Base-by-base conservation (phyloP, 805 yeast genomes). In the Wickerhamiella sorbophila region DNA sequence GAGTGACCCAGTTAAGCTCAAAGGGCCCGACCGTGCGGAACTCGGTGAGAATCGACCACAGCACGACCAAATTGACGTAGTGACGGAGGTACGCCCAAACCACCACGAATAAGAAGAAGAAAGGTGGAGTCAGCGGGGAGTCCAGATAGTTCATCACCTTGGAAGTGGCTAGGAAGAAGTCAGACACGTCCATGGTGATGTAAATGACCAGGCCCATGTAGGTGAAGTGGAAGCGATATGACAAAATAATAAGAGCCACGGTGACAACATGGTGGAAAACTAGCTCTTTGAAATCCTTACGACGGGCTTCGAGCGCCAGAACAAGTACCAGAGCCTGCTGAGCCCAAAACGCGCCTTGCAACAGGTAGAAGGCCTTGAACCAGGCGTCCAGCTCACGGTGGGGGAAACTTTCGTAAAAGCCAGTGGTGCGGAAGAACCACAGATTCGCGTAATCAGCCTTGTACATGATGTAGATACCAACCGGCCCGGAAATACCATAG, bases 331-430 rank as follows among this genome's bases (percentile, higher is more conserved):
- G 76, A 1, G 93, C 78, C 64, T 91, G 98, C 65, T 91, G 99
- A 18, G 86, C 77, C 99, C 99, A 91, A 62, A 85, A 91, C 4
- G 96, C 81, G 4, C 97, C 96, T 65, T 91, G 97, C 33, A 82
- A 76, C 47, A 91, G 66, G 59, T 91, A 91, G 58, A 80, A 91
- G 12, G 75, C 60, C 64, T 91, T 91, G 66, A 81, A 80, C 43
- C 69, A 65, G 46, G 65, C 70, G 43, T 72, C 79, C 55, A 81
- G 82, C 27, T 79, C 69, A 46, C 72, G 67, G 63, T 91, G 97
- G 5, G 99, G 98, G 59, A 79, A 88, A 20, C 72, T 65, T 45
- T 59, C 70, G 61, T 85, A 91, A 67, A 88, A 81, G 31, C 83
- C 76, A 3, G 75, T 67, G 2, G 96, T 91, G 57, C 82, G 72